These are phyloP conservation scores for Candida sithepensis DNA, from an alignment of 805 yeast species.

Conservation along the genomic window DNA sequence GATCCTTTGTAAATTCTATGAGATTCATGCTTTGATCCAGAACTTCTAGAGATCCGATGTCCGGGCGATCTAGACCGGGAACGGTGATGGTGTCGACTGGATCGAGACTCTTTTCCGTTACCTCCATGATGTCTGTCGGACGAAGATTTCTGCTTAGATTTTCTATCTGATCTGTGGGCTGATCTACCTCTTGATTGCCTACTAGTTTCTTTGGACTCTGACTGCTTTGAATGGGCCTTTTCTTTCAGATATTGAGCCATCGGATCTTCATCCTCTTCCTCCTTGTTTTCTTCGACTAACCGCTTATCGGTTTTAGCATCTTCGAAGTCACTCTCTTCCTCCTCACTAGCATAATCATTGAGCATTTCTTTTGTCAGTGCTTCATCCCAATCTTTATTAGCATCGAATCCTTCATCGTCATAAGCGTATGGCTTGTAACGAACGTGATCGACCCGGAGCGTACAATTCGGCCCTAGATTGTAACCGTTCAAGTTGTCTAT, in stretches of 20 bases:
- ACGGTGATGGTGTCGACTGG: conserved; percentile 2
- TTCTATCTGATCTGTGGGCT: background rate
- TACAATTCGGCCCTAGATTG: conserved; percentile 24
- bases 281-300: background rate
- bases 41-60: background rate
- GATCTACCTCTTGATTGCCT: background rate
- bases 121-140: background rate
- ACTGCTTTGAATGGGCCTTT: conserved; percentile 4
- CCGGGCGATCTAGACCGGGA: background rate
- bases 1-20: too few species aligned
- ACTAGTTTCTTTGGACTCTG: background rate
- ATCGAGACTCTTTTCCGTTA: background rate
- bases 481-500: conserved; percentile 84
- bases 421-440: conserved; percentile 45
- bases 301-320: background rate
- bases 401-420: conserved; percentile 45
- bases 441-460: conserved; percentile 67
- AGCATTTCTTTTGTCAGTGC: conserved; percentile 37
- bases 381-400: conserved; percentile 31
- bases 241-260: conserved; percentile 29
- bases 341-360: conserved; percentile 45
- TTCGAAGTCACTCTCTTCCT: conserved; percentile 24
- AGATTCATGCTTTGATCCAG: background rate
- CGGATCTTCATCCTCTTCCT: conserved; percentile 35
- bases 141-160: background rate